Base-by-base conservation (phyloP, 305 asterid species). In the Fraxinus baroniana region DNA sequence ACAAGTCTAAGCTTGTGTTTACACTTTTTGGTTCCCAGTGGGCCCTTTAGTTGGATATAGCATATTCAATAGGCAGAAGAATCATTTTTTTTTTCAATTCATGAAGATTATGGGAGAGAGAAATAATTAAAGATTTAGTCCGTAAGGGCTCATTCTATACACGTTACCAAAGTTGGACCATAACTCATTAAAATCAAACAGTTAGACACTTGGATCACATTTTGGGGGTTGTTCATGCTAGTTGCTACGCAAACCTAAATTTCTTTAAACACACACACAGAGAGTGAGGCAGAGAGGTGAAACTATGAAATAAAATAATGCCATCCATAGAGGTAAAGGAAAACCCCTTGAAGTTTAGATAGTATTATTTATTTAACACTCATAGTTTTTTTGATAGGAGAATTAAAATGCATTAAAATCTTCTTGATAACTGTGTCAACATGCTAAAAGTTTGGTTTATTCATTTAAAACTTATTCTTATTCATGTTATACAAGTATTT, bases 1-100 rank as follows among this genome's bases (percentile, higher is more conserved):
- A 80, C 85, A 66, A 80, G 81, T 85, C 39, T 82, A 85, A 87
- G 81, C 76, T 75, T 83, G 80, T 41, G 26, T 74, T 71, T 12
- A 81, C 79, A 82, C 89, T 88, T 87, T 86, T 86, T 86, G 84
- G 90, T 82, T 79, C 22, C 55, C 74, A 32, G 71, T 78, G 85
- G 85, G 83, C 88, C 89, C 83, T 44, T 44, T 46, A 1, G 79
- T 76, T 36, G 79, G 80, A 84, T 57, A 77, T 76, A 80, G 66
- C 32, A 68, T 77, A 82, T 72, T 84, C 85, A 83, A 77, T 18
- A 71, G 83, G 86, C 79, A 75, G 76, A 78, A 18, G 62, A 79
- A 80, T 81, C 78, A 78, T n/a, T 2, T 8, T 17, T 85, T 77
- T 81, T 60, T 77, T 80, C 49, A 86, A 78, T 74, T 68, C 78